Conservation (phyloP, 1,284 basidiomycete genomes). For the Puccinia triticina region DNA sequence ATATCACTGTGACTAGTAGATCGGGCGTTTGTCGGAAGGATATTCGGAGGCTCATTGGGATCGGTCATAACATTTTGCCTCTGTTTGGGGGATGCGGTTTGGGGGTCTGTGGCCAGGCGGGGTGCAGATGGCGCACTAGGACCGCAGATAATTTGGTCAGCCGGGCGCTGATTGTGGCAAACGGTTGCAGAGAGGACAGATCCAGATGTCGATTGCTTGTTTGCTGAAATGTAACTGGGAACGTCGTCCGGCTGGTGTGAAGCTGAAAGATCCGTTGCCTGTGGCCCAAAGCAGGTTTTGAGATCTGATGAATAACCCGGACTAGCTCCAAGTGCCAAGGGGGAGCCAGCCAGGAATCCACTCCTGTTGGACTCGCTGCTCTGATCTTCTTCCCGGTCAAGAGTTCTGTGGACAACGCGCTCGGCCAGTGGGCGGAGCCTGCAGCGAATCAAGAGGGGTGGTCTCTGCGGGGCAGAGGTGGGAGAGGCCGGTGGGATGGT, state of each 20-base stretch:
- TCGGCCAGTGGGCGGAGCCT: conserved; percentile 11
- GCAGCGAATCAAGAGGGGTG: conserved; percentile 3
- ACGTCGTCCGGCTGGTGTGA: background rate
- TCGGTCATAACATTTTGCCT: background rate
- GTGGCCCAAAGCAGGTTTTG: background rate
- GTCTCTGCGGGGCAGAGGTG: background rate
- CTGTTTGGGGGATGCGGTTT: background rate
- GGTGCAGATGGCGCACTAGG: background rate
- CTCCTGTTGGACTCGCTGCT: background rate
- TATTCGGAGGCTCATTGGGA: background rate
- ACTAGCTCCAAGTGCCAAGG: background rate
- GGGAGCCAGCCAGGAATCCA: background rate
- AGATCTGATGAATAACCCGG: background rate
- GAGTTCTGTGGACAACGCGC: background rate
- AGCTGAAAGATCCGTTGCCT: background rate
- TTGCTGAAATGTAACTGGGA: background rate
- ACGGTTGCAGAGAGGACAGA: background rate
- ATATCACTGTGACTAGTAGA: background rate
- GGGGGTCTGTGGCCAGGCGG: background rate
- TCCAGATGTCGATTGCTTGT: background rate
- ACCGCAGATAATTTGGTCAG: background rate
- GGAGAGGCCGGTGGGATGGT: background rate
- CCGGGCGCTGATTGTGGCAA: background rate
- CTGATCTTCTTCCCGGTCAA: background rate
- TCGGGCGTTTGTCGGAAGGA: background rate